Evolutionary conservation across 1,284 basidiomycete genomes (phyloP).

Genomic region (Puccinia novopanici): DNA sequence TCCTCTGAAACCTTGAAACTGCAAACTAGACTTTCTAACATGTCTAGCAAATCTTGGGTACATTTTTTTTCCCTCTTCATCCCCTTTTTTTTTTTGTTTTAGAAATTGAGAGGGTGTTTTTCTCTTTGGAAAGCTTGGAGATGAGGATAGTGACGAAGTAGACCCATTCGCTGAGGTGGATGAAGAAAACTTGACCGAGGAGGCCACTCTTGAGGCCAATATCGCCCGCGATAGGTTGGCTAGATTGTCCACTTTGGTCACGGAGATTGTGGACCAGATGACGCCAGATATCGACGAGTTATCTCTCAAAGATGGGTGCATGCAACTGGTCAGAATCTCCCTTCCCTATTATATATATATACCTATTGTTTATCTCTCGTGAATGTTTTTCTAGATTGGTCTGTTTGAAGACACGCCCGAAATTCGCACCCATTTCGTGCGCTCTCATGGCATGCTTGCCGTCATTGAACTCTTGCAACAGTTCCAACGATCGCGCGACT

Average conservation of each 20-base stretch:
- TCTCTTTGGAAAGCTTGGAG: constrained; percentile 66
- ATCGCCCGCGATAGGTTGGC: constrained; percentile 87
- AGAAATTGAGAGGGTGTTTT: neutral
- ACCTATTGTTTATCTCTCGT: neutral
- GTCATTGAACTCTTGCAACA: constrained; percentile 86
- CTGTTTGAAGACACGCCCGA: constrained; percentile 82
- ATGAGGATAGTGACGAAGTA: constrained; percentile 79
- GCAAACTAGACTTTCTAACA: constrained; percentile 67
- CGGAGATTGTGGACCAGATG: constrained; percentile 80
- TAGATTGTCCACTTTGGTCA: constrained; percentile 75
- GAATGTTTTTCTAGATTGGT: constrained; percentile 64
- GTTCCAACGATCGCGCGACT: constrained; percentile 72
- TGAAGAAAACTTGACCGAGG: constrained; percentile 51
- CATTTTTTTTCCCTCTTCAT: constrained; percentile 53
- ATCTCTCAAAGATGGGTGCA: constrained; percentile 76
- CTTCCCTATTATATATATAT: neutral
- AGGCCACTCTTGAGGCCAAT: constrained; percentile 73
- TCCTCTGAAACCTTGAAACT: constrained; percentile 68
- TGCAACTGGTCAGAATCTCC: constrained; percentile 71
- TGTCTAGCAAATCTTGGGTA: constrained; percentile 82
- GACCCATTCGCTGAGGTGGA: constrained; percentile 88
- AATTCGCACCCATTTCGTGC: constrained; percentile 83
- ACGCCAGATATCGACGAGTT: constrained; percentile 76
- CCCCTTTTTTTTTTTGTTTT: neutral
- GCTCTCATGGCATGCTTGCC: constrained; percentile 89